These are phyloP conservation scores for Asclepias syriaca DNA, from an alignment of 257 asterid species.

Conservation along the genomic window DNA sequence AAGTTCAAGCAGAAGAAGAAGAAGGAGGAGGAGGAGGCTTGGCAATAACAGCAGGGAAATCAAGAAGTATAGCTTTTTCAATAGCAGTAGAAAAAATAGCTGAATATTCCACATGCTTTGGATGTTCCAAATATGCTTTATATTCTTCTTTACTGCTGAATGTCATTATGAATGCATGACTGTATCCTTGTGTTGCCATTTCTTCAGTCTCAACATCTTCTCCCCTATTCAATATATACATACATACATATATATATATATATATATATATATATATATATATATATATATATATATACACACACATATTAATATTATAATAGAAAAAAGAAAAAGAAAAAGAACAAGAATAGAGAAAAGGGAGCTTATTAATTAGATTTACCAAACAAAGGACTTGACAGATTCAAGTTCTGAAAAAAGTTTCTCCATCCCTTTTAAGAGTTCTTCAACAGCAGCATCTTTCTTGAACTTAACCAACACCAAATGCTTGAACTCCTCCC, in stretches of 20 bases:
- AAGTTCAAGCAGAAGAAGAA: conserved; percentile 25
- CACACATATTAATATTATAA: too few species aligned
- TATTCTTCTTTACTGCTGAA: conserved; percentile 72
- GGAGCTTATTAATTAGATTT: conserved; percentile 3
- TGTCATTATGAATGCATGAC: conserved; percentile 89
- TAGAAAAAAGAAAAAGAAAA: not conserved
- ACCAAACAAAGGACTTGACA: conserved; percentile 93
- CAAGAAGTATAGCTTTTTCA: conserved; percentile 79
- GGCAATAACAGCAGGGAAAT: conserved; percentile 62
- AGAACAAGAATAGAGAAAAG: not conserved
- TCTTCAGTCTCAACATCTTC: conserved; percentile 72
- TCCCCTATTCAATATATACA: conserved; percentile 44
- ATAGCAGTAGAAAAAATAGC: conserved; percentile 54
- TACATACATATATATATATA: too few species aligned
- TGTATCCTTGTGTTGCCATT: conserved; percentile 79
- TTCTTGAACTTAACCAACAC: conserved; percentile 87
- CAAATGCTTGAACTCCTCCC: conserved; percentile 65
- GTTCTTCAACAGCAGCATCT: conserved; percentile 52
- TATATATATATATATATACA: too few species aligned
- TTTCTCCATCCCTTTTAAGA: conserved; percentile 66
- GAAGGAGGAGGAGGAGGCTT: conserved; percentile 20
- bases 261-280: too few species aligned
- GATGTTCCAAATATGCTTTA: conserved; percentile 51
- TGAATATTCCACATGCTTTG: conserved; percentile 64
- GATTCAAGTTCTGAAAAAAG: conserved; percentile 61